phyloP scores from a whole-genome alignment of 495 filamentous ascomycete genomes.

The Neurospora tetrasperma region DNA sequence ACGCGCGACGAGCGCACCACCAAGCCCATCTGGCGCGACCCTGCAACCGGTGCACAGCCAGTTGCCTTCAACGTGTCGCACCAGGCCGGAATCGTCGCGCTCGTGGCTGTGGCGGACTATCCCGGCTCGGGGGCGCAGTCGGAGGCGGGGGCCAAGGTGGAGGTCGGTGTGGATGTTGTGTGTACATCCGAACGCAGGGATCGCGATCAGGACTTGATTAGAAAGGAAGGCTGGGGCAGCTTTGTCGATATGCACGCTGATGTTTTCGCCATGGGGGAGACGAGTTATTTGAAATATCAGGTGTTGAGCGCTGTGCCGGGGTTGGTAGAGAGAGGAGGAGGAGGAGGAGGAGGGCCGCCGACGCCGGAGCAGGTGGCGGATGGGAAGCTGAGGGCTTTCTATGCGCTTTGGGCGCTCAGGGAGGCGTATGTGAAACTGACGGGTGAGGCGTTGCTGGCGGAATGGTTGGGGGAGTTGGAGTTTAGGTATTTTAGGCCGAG shows the following conservation, averaged over 20 bases:
- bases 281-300: constrained; percentile 26
- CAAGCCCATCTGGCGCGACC: constrained; percentile 48
- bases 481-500: constrained; percentile 28
- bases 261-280: constrained; percentile 50
- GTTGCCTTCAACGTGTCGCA: constrained; percentile 85
- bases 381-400: constrained; percentile 59
- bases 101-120: constrained; percentile 33
- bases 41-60: constrained; percentile 17
- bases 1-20: constrained; percentile 45
- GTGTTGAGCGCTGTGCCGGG: constrained; percentile 17
- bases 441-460: constrained; percentile 73
- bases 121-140: constrained; percentile 1
- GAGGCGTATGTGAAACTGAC: constrained; percentile 94
- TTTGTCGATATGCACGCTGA: constrained; percentile 74
- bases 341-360: neutral
- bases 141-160: constrained; percentile 3
- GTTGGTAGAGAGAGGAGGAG: neutral
- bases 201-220: constrained; percentile 38
- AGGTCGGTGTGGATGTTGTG: constrained; percentile 62
- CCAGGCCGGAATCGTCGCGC: constrained; percentile 66
- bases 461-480: constrained; percentile 56
- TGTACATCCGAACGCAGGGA: constrained; percentile 59
- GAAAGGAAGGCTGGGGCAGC: constrained; percentile 43
- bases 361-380: constrained; percentile 18
- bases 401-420: constrained; percentile 79